phyloP scores from a whole-genome alignment of 2,329 filamentous ascomycete species.

The Hypomyces perniciosus region DNA sequence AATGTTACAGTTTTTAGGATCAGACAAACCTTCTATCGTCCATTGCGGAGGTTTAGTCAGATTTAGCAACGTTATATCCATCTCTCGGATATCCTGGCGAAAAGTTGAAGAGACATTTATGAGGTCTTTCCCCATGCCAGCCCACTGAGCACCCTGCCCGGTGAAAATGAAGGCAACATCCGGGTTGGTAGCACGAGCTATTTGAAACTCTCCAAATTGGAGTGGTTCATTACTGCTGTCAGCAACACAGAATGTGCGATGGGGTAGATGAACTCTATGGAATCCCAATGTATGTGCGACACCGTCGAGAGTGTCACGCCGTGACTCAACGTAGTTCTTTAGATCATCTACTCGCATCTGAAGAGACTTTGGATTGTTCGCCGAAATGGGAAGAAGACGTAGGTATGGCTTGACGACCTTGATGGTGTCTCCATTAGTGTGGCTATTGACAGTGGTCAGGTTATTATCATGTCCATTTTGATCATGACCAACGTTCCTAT shows the following conservation, averaged over 20 bases:
- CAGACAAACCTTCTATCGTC: not conserved
- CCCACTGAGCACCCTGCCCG: conserved; percentile 25
- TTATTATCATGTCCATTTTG: not conserved
- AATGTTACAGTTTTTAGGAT: no score
- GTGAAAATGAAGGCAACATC: conserved; percentile 22
- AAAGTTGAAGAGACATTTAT: conserved; percentile 24
- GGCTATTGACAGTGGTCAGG: not conserved
- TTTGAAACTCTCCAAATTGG: not conserved
- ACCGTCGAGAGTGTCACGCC: conserved; percentile 8
- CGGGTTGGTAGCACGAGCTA: not conserved
- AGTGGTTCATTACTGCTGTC: not conserved
- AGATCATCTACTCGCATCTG: conserved; percentile 13
- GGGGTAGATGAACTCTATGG: conserved; percentile 5
- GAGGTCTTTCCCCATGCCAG: conserved; percentile 26
- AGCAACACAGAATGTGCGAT: conserved; percentile 12
- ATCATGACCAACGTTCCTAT: not conserved
- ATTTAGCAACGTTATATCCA: not conserved
- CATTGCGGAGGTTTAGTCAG: not conserved
- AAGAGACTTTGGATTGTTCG: conserved; percentile 3
- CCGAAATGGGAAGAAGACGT: conserved; percentile 1
- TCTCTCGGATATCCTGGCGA: conserved; percentile 19
- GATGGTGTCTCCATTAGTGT: no score
- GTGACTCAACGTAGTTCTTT: conserved; percentile 16
- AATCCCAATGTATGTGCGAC: conserved; percentile 15
- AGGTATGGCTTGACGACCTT: not conserved